phyloP scores from a whole-genome alignment of 148 eudicot genomes.

The Persicaria tinctoria region DNA sequence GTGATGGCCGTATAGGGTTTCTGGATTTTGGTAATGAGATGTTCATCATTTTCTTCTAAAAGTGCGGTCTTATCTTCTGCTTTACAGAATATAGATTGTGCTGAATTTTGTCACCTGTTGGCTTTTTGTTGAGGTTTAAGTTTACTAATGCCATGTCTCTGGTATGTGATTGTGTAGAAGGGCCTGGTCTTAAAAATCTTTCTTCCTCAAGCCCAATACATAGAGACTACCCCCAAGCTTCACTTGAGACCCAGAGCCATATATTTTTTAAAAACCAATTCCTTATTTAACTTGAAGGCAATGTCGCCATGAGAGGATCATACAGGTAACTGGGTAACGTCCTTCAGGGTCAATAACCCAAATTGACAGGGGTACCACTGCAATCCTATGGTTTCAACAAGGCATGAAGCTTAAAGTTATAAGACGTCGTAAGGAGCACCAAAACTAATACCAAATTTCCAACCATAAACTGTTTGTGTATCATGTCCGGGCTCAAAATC shows the following conservation, averaged over 20 bases:
- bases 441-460: background rate
- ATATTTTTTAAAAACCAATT: background rate
- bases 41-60: background rate
- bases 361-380: background rate
- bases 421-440: background rate
- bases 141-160: background rate
- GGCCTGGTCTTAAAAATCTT: background rate
- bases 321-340: background rate
- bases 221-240: background rate
- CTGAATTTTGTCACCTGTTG: background rate
- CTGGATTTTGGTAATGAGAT: slow-evolving; percentile 68
- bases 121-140: background rate
- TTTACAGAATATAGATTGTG: background rate
- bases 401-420: background rate
- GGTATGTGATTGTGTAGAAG: background rate
- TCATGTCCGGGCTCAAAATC: background rate
- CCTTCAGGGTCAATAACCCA: background rate
- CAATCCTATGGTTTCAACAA: background rate
- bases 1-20: slow-evolving; percentile 95
- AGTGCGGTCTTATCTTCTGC: background rate
- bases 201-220: background rate
- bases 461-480: background rate
- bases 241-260: background rate
- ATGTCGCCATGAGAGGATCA: background rate
- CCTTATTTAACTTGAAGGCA: background rate